A percentile compares a stretch with the other conserved stretches of the same genome.
phyloP scores from a whole-genome alignment of 2,329 filamentous ascomycete genomes.

The Apiospora kogelbergensis region DNA sequence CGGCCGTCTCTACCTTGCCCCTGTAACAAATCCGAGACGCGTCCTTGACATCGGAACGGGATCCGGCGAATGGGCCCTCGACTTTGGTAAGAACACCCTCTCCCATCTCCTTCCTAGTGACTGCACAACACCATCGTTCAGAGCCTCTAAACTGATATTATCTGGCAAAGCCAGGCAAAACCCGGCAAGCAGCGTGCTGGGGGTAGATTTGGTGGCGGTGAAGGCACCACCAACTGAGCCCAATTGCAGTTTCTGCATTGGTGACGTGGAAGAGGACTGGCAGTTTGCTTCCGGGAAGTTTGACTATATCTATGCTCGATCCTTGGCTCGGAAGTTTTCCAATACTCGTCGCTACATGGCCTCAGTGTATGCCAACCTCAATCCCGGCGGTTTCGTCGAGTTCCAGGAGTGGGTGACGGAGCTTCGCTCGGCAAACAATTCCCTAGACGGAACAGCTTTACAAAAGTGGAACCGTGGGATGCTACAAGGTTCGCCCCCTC shows the following conservation, averaged over 20 bases:
- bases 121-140: too few relatives aligned
- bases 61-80: conserved; percentile 27
- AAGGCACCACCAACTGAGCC: conserved; percentile 21
- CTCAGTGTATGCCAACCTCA: conserved; percentile 31
- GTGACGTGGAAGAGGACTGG: conserved; percentile 26
- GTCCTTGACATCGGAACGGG: conserved; percentile 33
- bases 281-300: conserved; percentile 21
- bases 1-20: conserved; percentile 29
- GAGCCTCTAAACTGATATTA: not conserved
- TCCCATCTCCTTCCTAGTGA: not conserved
- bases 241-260: conserved; percentile 26
- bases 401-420: conserved; percentile 35
- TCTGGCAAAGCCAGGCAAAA: conserved; percentile 21
- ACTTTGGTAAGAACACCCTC: conserved; percentile 15
- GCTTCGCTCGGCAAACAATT: conserved; percentile 31
- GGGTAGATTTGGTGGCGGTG: conserved; percentile 29
- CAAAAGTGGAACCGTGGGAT: not conserved
- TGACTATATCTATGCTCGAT: conserved; percentile 32
- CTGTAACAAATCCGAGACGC: conserved; percentile 24
- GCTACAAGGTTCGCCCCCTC: not conserved
- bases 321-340: conserved; percentile 24
- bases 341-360: conserved; percentile 23
- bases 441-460: conserved; percentile 29
- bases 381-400: conserved; percentile 34
- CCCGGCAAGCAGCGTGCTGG: conserved; percentile 26